phyloP scores from a whole-genome alignment of 2,329 filamentous ascomycete genomes.

The Hypocrella siamensis region DNA sequence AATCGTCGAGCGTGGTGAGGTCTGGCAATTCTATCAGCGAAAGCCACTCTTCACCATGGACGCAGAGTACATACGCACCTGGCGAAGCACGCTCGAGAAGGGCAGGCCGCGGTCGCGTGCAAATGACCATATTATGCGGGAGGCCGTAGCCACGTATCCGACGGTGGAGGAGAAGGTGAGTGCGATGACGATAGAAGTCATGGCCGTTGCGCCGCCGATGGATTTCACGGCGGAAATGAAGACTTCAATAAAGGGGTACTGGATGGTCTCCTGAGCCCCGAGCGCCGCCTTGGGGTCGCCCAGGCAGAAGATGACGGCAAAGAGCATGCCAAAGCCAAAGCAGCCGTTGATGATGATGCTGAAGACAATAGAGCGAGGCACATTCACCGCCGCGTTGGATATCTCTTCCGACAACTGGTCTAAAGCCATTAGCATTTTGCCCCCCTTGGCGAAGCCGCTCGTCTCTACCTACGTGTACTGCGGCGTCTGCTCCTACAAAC shows the following conservation, averaged over 20 bases:
- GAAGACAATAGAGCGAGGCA: conserved; percentile 34
- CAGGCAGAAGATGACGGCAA: conserved; percentile 1
- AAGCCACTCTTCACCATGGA: no score
- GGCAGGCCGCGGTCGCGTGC: conserved; percentile 16
- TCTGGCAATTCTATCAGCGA: no score
- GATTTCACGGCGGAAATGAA: conserved; percentile 35
- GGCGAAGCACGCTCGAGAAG: conserved; percentile 12
- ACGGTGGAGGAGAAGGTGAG: conserved; percentile 32
- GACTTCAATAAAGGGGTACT: conserved; percentile 43
- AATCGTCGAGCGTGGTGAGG: conserved; percentile 13
- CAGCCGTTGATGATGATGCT: conserved; percentile 32
- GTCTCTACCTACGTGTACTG: conserved; percentile 4
- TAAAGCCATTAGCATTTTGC: no score
- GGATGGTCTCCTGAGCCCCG: conserved; percentile 18
- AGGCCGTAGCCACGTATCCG: conserved; percentile 39
- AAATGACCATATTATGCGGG: conserved; percentile 41
- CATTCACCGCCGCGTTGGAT: conserved; percentile 27
- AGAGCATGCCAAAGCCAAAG: conserved; percentile 30
- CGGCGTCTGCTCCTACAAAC: conserved; percentile 8
- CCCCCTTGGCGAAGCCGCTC: no score
- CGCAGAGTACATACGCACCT: conserved; percentile 5
- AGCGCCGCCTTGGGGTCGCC: not conserved
- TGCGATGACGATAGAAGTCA: conserved; percentile 32
- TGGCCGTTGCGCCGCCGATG: conserved; percentile 29
- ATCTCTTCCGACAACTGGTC: conserved; percentile 28